These are phyloP conservation scores for Chytriomyces confervae DNA, from an alignment of 192 early-diverging fungal species.

Conservation along the genomic window DNA sequence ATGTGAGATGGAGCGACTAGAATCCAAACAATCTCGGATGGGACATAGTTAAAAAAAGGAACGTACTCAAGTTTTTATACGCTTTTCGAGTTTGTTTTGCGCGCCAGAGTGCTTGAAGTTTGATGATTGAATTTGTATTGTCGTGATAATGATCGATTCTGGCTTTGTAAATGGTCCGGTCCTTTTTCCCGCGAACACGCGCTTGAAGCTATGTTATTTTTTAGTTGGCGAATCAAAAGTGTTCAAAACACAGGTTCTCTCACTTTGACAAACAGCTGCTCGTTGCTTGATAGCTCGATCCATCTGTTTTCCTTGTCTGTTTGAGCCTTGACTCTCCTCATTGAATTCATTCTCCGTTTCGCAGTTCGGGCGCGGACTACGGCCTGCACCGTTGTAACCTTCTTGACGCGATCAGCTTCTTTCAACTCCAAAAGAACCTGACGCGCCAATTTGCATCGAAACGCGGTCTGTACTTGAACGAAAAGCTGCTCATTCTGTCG, in stretches of 20 bases:
- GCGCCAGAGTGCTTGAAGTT: constrained; percentile 71
- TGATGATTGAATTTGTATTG: constrained; percentile 78
- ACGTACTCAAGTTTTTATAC: constrained; percentile 53
- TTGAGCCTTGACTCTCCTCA: constrained; percentile 1
- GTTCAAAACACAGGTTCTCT: constrained; percentile 31
- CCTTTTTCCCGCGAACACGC: constrained; percentile 64
- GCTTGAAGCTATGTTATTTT: constrained; percentile 63
- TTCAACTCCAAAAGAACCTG: constrained; percentile 42
- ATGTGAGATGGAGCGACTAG: too few species aligned
- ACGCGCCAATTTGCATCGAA: constrained; percentile 21
- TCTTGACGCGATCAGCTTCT: constrained; percentile 40
- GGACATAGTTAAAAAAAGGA: not conserved
- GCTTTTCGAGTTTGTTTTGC: constrained; percentile 49
- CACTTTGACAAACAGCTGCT: constrained; percentile 53
- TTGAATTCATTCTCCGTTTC: not conserved
- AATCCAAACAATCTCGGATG: too few species aligned
- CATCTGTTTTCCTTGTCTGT: constrained; percentile 23
- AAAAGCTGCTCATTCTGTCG: constrained; percentile 32
- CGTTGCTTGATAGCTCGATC: constrained; percentile 45
- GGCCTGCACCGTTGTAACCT: constrained; percentile 45
- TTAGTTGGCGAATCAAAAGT: constrained; percentile 3
- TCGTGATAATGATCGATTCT: constrained; percentile 62
- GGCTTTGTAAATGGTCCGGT: constrained; percentile 64
- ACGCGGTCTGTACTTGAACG: constrained; percentile 17
- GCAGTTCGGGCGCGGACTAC: constrained; percentile 15